These are phyloP conservation scores for Solanum raphanifolium DNA, from an alignment of 257 asterid species.

Conservation along the genomic window DNA sequence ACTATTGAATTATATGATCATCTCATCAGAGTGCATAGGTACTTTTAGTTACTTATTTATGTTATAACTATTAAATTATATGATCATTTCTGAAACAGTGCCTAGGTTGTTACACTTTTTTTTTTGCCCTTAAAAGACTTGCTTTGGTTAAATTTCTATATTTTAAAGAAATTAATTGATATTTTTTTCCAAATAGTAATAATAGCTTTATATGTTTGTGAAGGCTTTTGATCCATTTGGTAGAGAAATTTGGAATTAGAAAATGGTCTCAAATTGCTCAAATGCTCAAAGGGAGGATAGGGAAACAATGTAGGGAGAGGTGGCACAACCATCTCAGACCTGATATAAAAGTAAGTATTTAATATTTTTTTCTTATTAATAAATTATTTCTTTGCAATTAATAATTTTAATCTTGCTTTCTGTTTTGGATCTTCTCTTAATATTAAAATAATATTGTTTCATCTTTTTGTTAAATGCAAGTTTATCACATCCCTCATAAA, in stretches of 20 bases:
- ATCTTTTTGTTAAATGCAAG: background rate
- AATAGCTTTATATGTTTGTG: background rate
- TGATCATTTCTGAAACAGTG: background rate
- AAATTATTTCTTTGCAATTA: background rate
- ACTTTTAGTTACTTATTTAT: background rate
- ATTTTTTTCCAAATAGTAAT: background rate
- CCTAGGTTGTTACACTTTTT: background rate
- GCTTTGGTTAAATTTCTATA: background rate
- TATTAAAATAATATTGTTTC: too few relatives aligned
- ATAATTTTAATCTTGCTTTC: background rate
- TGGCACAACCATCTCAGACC: constrained; percentile 96
- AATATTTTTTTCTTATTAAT: background rate
- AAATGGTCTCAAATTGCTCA: constrained; percentile 87
- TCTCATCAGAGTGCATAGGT: background rate
- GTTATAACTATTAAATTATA: too few relatives aligned
- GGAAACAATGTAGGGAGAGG: constrained; percentile 91
- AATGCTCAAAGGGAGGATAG: constrained; percentile 66
- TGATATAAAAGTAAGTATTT: constrained; percentile 59
- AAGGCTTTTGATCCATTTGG: constrained; percentile 53
- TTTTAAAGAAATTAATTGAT: background rate
- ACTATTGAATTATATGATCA: background rate
- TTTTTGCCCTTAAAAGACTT: background rate
- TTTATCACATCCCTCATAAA: background rate
- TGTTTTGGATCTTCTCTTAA: background rate
- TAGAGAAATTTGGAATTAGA: constrained; percentile 64